Evolutionary conservation across 805 yeast genomes (phyloP), one percentile per base, ranked within the genome.

Genomic region (Kodamaea hsintzibuensis): DNA sequence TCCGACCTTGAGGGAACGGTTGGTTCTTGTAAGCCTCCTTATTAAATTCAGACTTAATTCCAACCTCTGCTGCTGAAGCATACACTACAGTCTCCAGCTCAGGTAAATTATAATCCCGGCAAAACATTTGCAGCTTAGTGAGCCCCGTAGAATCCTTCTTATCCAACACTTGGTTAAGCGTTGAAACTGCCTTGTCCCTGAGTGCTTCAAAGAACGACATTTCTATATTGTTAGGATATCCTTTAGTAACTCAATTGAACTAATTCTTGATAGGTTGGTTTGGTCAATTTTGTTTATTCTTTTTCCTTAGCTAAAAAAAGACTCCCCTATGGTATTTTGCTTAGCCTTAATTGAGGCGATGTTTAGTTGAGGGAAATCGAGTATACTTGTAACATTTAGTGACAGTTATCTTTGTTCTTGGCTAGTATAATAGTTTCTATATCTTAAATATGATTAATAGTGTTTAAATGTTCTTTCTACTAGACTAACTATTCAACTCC

Each of bases 91-190:
- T 65, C 64, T 93, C 96, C 0, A 79, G 78, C 27, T 80, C 83
- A 0, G 98, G 98, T 2, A 95, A 75, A 16, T 79, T 78, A 74
- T 84, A 88, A 54, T 85, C 85, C 25, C 71, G 69, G 59, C 91
- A 81, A 63, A 93, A 85, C 35, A 78, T 65, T 70, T 91, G 93
- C 62, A 89, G 93, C 59, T 81, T 82, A 27, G 87, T 75, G 6
- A 83, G 81, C 14, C 81, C 80, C 22, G 68, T 68, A 17, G 70
- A 63, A 27, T 67, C 63, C 48, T 71, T 72, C 55, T 81, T 81
- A 52, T 76, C 80, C 38, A 76, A 53, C 59, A 79, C 71, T 58
- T 68, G 79, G 52, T 71, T 67, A 51, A 78, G 61, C 35, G 82
- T 81, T 45, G 57, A 67, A 5, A 82, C 73, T 6, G 82, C 84